phyloP scores from a whole-genome alignment of 768 basidiomycete species.

The Mycena rosella region DNA sequence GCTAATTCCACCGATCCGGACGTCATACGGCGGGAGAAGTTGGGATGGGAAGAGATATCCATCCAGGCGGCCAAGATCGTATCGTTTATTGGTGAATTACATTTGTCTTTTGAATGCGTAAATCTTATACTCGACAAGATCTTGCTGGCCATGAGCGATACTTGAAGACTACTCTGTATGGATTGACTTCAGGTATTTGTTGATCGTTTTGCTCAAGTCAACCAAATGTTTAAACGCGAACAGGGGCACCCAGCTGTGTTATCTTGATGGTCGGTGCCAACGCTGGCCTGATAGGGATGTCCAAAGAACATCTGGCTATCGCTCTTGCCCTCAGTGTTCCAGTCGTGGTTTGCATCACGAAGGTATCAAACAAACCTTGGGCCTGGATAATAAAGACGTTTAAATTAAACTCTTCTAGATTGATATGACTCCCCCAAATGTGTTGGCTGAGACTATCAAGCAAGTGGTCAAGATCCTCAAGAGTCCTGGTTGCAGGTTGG shows the following conservation, averaged over 20 bases:
- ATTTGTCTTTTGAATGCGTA: not conserved
- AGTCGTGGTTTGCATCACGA: constrained; percentile 94
- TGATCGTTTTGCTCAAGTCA: not conserved
- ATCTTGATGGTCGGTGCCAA: constrained; percentile 96
- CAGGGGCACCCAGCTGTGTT: constrained; percentile 87
- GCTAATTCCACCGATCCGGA: constrained; percentile 70
- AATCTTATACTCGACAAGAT: constrained; percentile 59
- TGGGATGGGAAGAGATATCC: constrained; percentile 97
- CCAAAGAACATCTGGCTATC: constrained; percentile 96
- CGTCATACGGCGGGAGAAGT: constrained; percentile 82
- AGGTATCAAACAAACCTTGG: constrained; percentile 66
- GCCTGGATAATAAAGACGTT: not conserved
- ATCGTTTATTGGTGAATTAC: constrained; percentile 82
- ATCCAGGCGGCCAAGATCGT: constrained; percentile 91
- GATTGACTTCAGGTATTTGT: constrained; percentile 79
- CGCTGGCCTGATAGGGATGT: constrained; percentile 92
- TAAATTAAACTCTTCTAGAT: constrained; percentile 61
- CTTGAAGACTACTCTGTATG: constrained; percentile 93
- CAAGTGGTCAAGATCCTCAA: constrained; percentile 93
- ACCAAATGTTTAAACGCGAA: not conserved
- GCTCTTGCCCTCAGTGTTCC: constrained; percentile 94
- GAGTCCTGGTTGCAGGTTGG: constrained; percentile 92
- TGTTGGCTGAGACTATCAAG: constrained; percentile 90
- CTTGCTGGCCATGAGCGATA: constrained; percentile 96
- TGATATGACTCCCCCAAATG: constrained; percentile 97